Conservation (phyloP, 331 rosid species). For the Pyracantha coccinea region DNA sequence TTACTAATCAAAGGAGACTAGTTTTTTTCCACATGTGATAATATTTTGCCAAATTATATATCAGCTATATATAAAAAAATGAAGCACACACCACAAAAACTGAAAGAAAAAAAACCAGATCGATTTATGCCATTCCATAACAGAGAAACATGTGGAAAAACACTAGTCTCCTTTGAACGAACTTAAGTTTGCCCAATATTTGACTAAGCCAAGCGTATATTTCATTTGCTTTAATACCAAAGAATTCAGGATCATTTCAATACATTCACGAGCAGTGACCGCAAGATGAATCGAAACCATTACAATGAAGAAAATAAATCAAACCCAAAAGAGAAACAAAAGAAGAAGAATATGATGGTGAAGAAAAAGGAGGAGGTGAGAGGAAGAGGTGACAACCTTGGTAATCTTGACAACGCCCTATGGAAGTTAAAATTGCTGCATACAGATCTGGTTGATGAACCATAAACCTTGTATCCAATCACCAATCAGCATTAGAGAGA, state of each 20-base stretch:
- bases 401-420: constrained; percentile 3
- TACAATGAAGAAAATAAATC: not conserved
- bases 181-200: not conserved
- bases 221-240: not conserved
- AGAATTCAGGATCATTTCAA: not conserved
- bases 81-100: too few species aligned
- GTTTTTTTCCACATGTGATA: too few species aligned
- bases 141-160: too few species aligned
- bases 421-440: constrained; percentile 14
- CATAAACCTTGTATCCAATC: constrained; percentile 16
- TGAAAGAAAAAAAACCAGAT: too few species aligned
- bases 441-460: constrained; percentile 37
- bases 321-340: not conserved
- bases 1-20: too few species aligned
- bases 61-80: too few species aligned
- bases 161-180: too few species aligned
- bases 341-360: not conserved
- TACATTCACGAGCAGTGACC: not conserved
- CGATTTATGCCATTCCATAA: too few species aligned
- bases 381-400: constrained; percentile 27
- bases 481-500: not conserved
- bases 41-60: too few species aligned
- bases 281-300: not conserved
- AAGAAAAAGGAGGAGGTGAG: not conserved
- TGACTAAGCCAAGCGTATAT: not conserved